These are phyloP conservation scores for Phytophthora europaea DNA, from an alignment of 352 stramenopile species.

Conservation along the genomic window DNA sequence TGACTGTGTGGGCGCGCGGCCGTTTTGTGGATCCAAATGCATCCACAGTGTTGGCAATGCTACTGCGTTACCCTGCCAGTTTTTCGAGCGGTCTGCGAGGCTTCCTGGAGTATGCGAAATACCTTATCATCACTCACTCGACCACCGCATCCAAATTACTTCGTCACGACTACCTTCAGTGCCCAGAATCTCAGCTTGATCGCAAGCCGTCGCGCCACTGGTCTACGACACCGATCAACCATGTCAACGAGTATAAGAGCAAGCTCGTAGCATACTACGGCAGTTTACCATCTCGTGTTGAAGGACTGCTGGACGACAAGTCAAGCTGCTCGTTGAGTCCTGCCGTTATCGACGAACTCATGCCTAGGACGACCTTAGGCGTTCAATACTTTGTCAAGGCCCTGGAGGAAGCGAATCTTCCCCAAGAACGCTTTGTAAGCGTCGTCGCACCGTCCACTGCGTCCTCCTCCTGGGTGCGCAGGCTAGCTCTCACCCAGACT, in stretches of 20 bases:
- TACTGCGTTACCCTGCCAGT: constrained; percentile 41
- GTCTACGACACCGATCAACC: constrained; percentile 29
- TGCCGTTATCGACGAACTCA: constrained; percentile 38
- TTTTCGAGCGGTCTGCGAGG: constrained; percentile 56
- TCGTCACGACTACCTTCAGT: constrained; percentile 61
- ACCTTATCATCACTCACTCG: constrained; percentile 51
- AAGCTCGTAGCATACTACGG: constrained; percentile 53
- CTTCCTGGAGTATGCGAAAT: constrained; percentile 80
- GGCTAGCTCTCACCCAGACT: constrained; percentile 58
- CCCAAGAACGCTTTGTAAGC: constrained; percentile 70
- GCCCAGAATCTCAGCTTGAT: constrained; percentile 22
- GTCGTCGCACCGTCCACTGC: constrained; percentile 58
- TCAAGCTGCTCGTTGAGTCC: constrained; percentile 15
- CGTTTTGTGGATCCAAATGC: constrained; percentile 49
- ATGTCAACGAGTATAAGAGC: constrained; percentile 52
- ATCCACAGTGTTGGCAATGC: constrained; percentile 42
- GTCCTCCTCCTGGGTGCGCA: constrained; percentile 74
- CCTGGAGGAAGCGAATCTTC: constrained; percentile 57
- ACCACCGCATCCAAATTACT: constrained; percentile 55
- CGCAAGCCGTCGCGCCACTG: constrained; percentile 13
- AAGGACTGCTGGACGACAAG: constrained; percentile 23
- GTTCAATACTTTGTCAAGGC: constrained; percentile 56
- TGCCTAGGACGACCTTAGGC: constrained; percentile 58
- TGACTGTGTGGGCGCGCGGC: constrained; percentile 51
- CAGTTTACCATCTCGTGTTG: constrained; percentile 31